Base-by-base conservation (phyloP, 1,139 yeast genomes). In the Casaregolazyma lundiana region DNA sequence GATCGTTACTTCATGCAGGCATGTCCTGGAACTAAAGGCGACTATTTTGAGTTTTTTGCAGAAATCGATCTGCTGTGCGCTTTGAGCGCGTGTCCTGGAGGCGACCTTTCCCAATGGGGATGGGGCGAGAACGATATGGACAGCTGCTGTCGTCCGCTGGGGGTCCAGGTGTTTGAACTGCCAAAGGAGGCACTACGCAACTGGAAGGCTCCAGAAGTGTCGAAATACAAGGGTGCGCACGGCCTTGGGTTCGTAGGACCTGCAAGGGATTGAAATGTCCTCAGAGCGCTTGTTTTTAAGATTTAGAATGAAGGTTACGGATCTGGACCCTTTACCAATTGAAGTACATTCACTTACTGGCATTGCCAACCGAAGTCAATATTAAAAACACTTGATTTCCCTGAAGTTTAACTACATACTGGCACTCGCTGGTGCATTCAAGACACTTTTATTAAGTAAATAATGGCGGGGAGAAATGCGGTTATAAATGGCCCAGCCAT, bases 1-100 rank as follows among this genome's bases (percentile, higher is more conserved):
- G 86, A 81, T 56, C 84, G 78, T 60, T 81, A 81, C 60, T 81
- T 78, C 60, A 80, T 80, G 86, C 85, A 79, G 59, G 75, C 85
- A 0, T 78, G 82, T 55, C 86, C 86, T 2, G 80, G 85, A 2
- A 67, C 71, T 21, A 63, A 67, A 34, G 74, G 71, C 15, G 87
- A 81, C 60, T 78, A 77, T 59, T 79, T 81, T 56, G 86, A 81
- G 63, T 70, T 78, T 60, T 81, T 79, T 64, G 85, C 85, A 2
- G 87, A 81, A 59, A 76, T 76, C 41, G 86, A 81, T 55, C 65
- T 80, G 45, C 64, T 81, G 46, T 79, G 81, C 50, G 87, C 86
- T 4, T 72, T 81, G 43, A 75, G 81, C 49, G 82, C 85, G 4
- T 81, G 86, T 60, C 86, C 86, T 2, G 87, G 86, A 36, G 87